A percentile compares a stretch with the other conserved stretches of the same genome.
phyloP scores from a whole-genome alignment of 345 rosid genomes.

The Arabidopsis arenosa region DNA sequence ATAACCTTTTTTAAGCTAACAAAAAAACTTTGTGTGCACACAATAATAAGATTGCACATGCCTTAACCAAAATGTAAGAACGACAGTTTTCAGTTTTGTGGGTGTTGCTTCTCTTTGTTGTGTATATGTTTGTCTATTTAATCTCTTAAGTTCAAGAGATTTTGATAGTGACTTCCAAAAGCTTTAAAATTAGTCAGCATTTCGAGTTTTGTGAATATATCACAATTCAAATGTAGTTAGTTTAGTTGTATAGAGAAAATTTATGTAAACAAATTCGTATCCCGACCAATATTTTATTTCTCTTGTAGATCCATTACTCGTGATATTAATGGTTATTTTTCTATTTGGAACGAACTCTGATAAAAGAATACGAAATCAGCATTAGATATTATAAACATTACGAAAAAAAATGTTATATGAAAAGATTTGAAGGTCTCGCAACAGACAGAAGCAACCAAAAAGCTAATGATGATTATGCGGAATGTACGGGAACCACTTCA shows the following conservation, averaged over 20 bases:
- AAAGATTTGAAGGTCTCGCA: conserved; percentile 20
- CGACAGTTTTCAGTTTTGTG: conserved; percentile 25
- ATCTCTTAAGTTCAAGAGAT: conserved; percentile 18
- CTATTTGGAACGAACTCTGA: background rate
- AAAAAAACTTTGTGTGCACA: conserved; percentile 25
- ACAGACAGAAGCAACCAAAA: conserved; percentile 31
- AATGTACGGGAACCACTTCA: conserved; percentile 40
- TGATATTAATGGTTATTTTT: background rate
- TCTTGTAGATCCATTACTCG: no score
- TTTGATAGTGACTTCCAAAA: conserved; percentile 25
- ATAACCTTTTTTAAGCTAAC: conserved; percentile 9
- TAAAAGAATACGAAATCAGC: conserved; percentile 1
- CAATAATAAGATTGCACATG: conserved; percentile 35
- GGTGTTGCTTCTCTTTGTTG: conserved; percentile 41
- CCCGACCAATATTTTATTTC: background rate
- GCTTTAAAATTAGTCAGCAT: background rate
- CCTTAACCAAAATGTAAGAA: conserved; percentile 31
- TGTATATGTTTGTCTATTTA: conserved; percentile 7
- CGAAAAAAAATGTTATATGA: background rate
- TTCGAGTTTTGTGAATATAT: background rate
- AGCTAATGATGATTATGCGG: conserved; percentile 43
- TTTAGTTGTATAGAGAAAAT: background rate
- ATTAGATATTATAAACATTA: background rate
- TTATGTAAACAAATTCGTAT: background rate
- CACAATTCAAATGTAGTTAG: background rate